These are phyloP conservation scores for Candida takata DNA, from an alignment of 805 yeast genomes.

Conservation along the genomic window DNA sequence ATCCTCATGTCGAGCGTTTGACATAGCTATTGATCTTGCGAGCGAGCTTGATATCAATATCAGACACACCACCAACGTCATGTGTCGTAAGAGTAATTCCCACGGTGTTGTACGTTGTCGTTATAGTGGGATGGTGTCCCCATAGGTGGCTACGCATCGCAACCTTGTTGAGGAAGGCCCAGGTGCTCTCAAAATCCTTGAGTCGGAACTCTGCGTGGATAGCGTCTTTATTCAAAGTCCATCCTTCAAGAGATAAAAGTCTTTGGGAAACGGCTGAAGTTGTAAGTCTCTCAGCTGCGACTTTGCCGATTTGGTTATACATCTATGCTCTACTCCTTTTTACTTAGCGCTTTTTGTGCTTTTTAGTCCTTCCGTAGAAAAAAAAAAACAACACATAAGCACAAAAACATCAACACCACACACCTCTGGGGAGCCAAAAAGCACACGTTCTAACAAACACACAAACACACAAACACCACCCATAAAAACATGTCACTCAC, in stretches of 20 bases:
- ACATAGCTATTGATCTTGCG: constrained; percentile 33
- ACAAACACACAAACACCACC: no score
- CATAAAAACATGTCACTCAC: constrained; percentile 69
- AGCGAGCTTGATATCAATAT: constrained; percentile 54
- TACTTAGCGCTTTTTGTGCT: neutral
- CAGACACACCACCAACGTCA: constrained; percentile 48
- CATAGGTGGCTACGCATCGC: constrained; percentile 48
- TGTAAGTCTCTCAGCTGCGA: constrained; percentile 25
- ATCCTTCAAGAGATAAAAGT: no score
- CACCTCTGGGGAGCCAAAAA: no score
- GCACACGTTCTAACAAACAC: no score
- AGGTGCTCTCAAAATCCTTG: constrained; percentile 50
- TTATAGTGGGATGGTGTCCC: constrained; percentile 68
- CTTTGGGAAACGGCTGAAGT: constrained; percentile 23
- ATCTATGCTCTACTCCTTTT: constrained; percentile 21
- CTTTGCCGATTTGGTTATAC: constrained; percentile 32
- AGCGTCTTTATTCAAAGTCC: constrained; percentile 17
- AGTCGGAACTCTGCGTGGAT: constrained; percentile 36
- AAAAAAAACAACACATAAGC: neutral
- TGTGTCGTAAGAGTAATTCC: constrained; percentile 55
- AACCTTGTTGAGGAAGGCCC: constrained; percentile 55
- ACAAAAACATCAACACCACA: constrained; percentile 1
- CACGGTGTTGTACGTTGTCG: constrained; percentile 56
- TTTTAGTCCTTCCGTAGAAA: no score
- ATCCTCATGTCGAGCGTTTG: no score